Base-by-base conservation (phyloP, 495 filamentous ascomycete species). In the Talaromyces adpressus region DNA sequence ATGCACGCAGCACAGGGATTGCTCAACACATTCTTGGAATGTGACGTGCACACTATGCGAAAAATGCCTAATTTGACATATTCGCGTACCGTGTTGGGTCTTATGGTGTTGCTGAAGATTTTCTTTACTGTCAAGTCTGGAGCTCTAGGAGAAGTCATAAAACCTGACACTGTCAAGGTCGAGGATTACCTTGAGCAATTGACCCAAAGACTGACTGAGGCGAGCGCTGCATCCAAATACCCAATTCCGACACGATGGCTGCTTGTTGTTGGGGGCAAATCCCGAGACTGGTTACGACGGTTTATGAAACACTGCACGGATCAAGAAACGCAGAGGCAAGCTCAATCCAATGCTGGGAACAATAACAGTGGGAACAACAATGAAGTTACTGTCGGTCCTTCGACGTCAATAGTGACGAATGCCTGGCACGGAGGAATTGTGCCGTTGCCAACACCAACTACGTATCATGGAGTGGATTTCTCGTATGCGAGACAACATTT, bases 31-130 rank as follows among this genome's bases (percentile, higher is more conserved):
- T 72, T 82, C 11, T 62, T 82, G 25, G 67, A 70, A 41, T 75
- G 80, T 66, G 71, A 75, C 41, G 68, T 72, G 11, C 69, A 73
- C 14, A 70, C 67, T 1, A 71, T 84, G 67, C 77, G 77, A 30
- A 73, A 73, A 52, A 62, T 82, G 16, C 79, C 81, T 1, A 80
- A 79, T 30, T 69, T 79, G 16, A 73, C 75, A 27, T 85, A 77
- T 61, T 78, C 79, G 7, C 76, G 79, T 6, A 72, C 78, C 27
- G 70, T 70, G 0, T 75, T 76, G 62, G 74, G 76, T 0, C 32
- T 83, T 16, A 77, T 80, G 32, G 77, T 79, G 3, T 71, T 85
- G 9, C 67, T 82, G 49, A 83, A 83, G 58, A 75, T 82, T 27
- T 76, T 80, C 63, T 80, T 79, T 64, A 79, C 80, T 0, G 73